Conservation (phyloP, 1,284 basidiomycete genomes). For the Lentinula novae-zelandiae region DNA sequence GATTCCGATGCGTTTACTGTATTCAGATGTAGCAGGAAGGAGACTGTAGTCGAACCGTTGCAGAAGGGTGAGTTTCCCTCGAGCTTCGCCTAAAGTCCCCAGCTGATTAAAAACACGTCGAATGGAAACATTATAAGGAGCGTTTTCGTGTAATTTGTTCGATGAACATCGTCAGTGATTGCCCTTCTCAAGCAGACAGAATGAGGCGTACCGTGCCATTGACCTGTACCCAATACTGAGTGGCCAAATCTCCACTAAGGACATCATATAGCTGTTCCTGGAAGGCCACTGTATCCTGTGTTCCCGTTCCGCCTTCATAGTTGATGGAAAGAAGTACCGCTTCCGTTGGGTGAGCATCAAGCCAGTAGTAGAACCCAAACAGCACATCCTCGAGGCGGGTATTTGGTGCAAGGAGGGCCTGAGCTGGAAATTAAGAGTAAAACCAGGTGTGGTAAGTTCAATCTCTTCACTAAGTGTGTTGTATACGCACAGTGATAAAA, state of each 20-base stretch:
- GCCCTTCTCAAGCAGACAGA: slow-evolving; percentile 7
- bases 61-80: slow-evolving; percentile 42
- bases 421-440: slow-evolving; percentile 20
- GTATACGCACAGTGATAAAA: slow-evolving; percentile 36
- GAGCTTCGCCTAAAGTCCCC: slow-evolving; percentile 38
- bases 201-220: slow-evolving; percentile 29
- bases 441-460: neutral
- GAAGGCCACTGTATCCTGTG: slow-evolving; percentile 31
- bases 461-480: neutral
- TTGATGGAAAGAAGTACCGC: slow-evolving; percentile 41
- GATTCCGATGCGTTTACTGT: slow-evolving; percentile 36
- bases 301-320: slow-evolving; percentile 36
- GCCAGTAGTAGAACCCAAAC: slow-evolving; percentile 41
- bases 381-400: slow-evolving; percentile 41
- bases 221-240: slow-evolving; percentile 34
- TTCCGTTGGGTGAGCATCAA: slow-evolving; percentile 40
- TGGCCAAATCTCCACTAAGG: slow-evolving; percentile 29
- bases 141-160: no score
- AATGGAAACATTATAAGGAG: neutral
- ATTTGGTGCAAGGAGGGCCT: slow-evolving; percentile 37
- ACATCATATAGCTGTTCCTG: slow-evolving; percentile 31
- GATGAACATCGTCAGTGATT: neutral
- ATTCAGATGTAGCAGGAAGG: slow-evolving; percentile 25
- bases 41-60: slow-evolving; percentile 37
- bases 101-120: slow-evolving; percentile 12